Percentiles rank a stretch among this genome's conserved stretches.
Evolutionary conservation across 805 yeast genomes (phyloP).

Genomic region (Zygosaccharomyces gambellarensis): DNA sequence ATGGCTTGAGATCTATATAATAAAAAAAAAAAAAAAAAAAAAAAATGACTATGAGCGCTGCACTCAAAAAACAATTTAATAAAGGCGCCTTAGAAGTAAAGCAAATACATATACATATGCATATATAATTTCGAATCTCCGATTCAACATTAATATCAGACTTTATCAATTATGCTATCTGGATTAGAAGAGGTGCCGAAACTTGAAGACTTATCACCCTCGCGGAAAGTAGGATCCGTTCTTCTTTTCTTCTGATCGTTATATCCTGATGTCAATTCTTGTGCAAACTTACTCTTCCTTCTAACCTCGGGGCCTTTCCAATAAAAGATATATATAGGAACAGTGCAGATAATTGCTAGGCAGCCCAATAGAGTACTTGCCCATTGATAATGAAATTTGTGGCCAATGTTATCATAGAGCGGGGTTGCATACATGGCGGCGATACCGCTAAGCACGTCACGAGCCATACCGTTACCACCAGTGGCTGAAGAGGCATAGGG

Average conservation of each 20-base stretch:
- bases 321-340: slow-evolving; percentile 8
- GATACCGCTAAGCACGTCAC: slow-evolving; percentile 11
- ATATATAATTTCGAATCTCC: not conserved
- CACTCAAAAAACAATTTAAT: no score
- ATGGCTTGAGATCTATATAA: no score
- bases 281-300: slow-evolving; percentile 7
- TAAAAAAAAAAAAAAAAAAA: no score
- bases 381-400: slow-evolving; percentile 9
- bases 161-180: not conserved
- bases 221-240: not conserved
- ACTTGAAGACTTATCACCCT: not conserved
- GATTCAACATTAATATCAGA: not conserved
- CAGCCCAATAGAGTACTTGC: slow-evolving; percentile 9
- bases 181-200: not conserved
- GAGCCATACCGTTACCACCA: slow-evolving; percentile 10
- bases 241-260: not conserved
- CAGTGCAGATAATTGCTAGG: slow-evolving; percentile 7
- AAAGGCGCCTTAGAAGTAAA: no score
- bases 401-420: slow-evolving; percentile 8
- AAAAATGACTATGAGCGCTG: no score
- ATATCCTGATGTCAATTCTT: slow-evolving; percentile 2
- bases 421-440: slow-evolving; percentile 11
- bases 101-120: not conserved
- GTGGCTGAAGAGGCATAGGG: slow-evolving; percentile 10
- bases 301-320: slow-evolving; percentile 8